Conservation (phyloP, 345 rosid genomes). For the Lenwebbia sp. region DNA sequence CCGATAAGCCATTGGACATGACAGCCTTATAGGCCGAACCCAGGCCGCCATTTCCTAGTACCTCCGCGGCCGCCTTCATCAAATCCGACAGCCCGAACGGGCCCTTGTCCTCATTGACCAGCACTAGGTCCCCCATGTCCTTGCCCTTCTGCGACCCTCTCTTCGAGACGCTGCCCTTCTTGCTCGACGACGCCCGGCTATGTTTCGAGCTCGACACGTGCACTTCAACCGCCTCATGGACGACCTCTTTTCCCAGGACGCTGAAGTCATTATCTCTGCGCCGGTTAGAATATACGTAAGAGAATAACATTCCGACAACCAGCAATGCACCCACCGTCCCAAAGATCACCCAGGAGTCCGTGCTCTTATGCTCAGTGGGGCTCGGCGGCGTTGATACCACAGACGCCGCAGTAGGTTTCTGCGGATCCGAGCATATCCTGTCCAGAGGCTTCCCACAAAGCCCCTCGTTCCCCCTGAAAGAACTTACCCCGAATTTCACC, state of each 20-base stretch:
- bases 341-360: background rate
- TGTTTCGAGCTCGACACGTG: conserved; percentile 16
- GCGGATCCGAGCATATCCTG: conserved; percentile 13
- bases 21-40: conserved; percentile 91
- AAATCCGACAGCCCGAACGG: conserved; percentile 59
- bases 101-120: conserved; percentile 62
- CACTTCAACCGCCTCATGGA: conserved; percentile 20
- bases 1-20: conserved; percentile 54
- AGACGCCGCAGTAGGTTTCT: background rate
- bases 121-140: conserved; percentile 29
- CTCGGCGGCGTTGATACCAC: background rate
- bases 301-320: conserved; percentile 11
- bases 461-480: conserved; percentile 23
- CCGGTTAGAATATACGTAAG: conserved; percentile 3
- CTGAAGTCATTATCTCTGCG: conserved; percentile 29
- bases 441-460: conserved; percentile 49
- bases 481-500: conserved; percentile 8
- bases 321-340: background rate
- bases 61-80: conserved; percentile 93
- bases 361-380: background rate
- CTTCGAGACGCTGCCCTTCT: conserved; percentile 23
- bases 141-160: conserved; percentile 4
- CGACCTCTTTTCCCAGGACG: conserved; percentile 33
- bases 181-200: conserved; percentile 13
- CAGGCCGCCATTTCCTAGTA: conserved; percentile 72